Conservation (phyloP, 805 yeast genomes). For the Candida nemodendra region DNA sequence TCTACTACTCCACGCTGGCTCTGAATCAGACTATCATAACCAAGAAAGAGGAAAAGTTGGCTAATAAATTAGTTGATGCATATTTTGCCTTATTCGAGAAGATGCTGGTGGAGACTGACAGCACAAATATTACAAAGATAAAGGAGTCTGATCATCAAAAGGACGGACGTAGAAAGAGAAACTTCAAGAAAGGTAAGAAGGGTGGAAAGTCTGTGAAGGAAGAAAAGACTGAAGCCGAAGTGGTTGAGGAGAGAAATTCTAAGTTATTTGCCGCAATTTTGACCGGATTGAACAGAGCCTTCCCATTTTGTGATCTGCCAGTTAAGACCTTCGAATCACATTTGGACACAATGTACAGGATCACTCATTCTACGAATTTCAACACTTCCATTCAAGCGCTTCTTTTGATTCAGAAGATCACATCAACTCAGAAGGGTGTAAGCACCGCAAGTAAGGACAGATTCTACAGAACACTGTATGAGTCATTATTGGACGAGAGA, state of each 20-base stretch:
- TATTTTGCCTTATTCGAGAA: conserved; percentile 87
- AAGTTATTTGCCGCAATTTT: conserved; percentile 85
- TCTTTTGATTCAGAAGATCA: conserved; percentile 78
- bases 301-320: conserved; percentile 82
- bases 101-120: conserved; percentile 67
- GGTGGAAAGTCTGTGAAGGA: conserved; percentile 80
- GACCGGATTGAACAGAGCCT: conserved; percentile 94
- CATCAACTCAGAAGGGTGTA: conserved; percentile 45
- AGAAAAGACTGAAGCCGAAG: conserved; percentile 61
- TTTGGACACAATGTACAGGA: conserved; percentile 78
- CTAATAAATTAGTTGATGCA: conserved; percentile 78
- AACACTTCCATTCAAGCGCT: conserved; percentile 93
- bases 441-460: conserved; percentile 46
- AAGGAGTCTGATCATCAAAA: conserved; percentile 49
- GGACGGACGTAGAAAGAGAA: conserved; percentile 66
- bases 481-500: conserved; percentile 82
- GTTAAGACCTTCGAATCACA: conserved; percentile 70
- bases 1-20: conserved; percentile 84
- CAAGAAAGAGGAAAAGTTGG: conserved; percentile 71
- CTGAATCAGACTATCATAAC: conserved; percentile 90
- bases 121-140: conserved; percentile 36
- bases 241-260: conserved; percentile 75
- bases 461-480: conserved; percentile 85
- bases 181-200: conserved; percentile 77
- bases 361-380: conserved; percentile 92